Base-by-base conservation (phyloP, 495 filamentous ascomycete genomes). In the Aspergillus homomorphus region DNA sequence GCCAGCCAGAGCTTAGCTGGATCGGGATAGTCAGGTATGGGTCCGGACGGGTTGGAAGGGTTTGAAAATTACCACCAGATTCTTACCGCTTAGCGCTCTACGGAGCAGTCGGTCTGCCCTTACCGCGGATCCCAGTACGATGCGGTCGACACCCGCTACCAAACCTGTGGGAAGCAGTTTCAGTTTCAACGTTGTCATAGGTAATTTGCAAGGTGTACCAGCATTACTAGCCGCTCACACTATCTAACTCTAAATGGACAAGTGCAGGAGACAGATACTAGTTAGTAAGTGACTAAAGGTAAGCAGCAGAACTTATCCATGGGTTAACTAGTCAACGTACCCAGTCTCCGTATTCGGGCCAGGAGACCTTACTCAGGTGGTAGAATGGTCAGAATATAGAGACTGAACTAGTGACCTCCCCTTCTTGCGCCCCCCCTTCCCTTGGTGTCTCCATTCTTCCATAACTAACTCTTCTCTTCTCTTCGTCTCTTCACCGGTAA, bases 61-160 rank as follows among this genome's bases (percentile, higher is more conserved):
- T 50, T 51, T 41, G 46, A 58, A 52, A 58, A 58, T 51, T 58
- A 58, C 56, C n/a, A n/a, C n/a, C n/a, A n/a, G n/a, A n/a, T n/a
- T n/a, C n/a, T n/a, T n/a, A n/a, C n/a, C n/a, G n/a, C n/a, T n/a
- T n/a, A n/a, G n/a, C n/a, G n/a, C n/a, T n/a, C n/a, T n/a, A n/a
- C n/a, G n/a, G n/a, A n/a, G n/a, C n/a, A n/a, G n/a, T n/a, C n/a
- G n/a, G n/a, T n/a, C n/a, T n/a, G n/a, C n/a, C n/a, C 51, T 58
- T 58, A 38, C 33, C 33, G 33, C 33, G 33, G 22, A 58, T 21
- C 44, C 46, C 8, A 42, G 19, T 50, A 48, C 45, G 45, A 22
- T 49, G 15, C 53, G 21, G 20, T 45, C 23, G 19, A 38, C 15
- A 38, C 33, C 33, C 33, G 33, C 33, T 12, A n/a, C n/a, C n/a